These are phyloP conservation scores for Pseudogymnoascus sp. DNA, from an alignment of 2,329 filamentous ascomycete species.

Conservation along the genomic window DNA sequence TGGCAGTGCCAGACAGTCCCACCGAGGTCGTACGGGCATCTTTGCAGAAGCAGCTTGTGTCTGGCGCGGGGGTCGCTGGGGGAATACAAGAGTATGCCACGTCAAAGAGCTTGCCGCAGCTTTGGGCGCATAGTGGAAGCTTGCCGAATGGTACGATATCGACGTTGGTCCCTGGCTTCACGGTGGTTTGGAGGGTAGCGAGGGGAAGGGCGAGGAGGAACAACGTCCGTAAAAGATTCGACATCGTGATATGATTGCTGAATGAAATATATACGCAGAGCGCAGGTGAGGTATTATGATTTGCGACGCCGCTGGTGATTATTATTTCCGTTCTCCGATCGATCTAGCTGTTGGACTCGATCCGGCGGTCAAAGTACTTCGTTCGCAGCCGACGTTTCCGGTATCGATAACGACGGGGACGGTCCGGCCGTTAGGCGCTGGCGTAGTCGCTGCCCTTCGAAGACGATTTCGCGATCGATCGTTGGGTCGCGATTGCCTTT, in stretches of 20 bases:
- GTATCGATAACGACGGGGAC: constrained; percentile 3
- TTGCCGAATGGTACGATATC: constrained; percentile 49
- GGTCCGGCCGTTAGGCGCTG: constrained; percentile 11
- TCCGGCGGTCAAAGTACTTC: constrained; percentile 6
- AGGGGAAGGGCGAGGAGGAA: constrained; percentile 12
- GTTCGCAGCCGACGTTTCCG: constrained; percentile 10
- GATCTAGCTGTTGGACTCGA: background rate
- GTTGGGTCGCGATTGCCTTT: background rate
- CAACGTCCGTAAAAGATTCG: background rate
- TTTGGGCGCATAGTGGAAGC: constrained; percentile 57
- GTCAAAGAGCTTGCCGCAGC: constrained; percentile 57
- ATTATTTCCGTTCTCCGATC: background rate
- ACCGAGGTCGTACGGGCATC: constrained; percentile 35
- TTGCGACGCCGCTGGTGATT: background rate
- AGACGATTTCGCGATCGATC: background rate
- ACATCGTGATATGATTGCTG: background rate
- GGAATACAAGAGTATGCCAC: constrained; percentile 68
- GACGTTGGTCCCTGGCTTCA: constrained; percentile 1
- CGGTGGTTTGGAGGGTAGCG: background rate
- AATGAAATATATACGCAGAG: background rate
- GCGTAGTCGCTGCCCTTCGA: background rate
- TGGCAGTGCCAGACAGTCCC: background rate
- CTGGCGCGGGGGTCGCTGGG: constrained; percentile 46
- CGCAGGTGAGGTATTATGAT: background rate
- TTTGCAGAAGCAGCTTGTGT: constrained; percentile 69